Base-by-base conservation (phyloP, 108 stramenopile species). In the Schizochytrium sp. region DNA sequence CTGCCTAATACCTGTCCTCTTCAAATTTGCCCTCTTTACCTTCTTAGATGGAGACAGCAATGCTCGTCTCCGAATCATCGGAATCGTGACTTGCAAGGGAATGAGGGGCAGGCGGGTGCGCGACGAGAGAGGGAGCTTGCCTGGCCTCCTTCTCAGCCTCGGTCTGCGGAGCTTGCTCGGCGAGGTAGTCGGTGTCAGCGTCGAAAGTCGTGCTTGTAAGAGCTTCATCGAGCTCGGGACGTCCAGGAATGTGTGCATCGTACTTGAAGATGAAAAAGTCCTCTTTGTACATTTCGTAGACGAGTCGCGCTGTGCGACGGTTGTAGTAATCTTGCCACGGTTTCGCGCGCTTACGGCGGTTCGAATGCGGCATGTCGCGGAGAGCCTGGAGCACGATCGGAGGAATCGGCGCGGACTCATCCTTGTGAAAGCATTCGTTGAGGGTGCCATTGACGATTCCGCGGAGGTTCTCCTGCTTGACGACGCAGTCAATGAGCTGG, bases 391-490 rank as follows among this genome's bases (percentile, higher is more conserved):
- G 76, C 16, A 83, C 51, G 0, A 21, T 8, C 18, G 76, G 76
- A 0, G 76, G 76, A 45, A 83, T 53, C 10, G 45, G 45, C 48
- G 76, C 12, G 51, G 28, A 6, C 76, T 53, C 16, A 2, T 47
- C 45, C 16, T 53, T 83, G 45, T 28, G 48, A 34, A 83, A 83
- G 51, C 76, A 83, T 23, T 83, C 76, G 76, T 83, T 83, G 19
- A 83, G 45, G 19, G 4, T 25, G 18, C 76, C 76, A 45, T 47
- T 83, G 45, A 53, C 28, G 28, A 83, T 83, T 10, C 51, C 76
- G 45, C 76, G 45, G 55, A 95, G 58, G 63, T 94, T 93, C 60
- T 95, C 94, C 72, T 95, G 94, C 58, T 94, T 95, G 2, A 95
- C 92, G 0, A 95, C 90, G 3, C 83, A 91, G 51, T 93, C 92